These are phyloP conservation scores for Populus euphratica DNA, from an alignment of 345 rosid genomes.

Conservation along the genomic window DNA sequence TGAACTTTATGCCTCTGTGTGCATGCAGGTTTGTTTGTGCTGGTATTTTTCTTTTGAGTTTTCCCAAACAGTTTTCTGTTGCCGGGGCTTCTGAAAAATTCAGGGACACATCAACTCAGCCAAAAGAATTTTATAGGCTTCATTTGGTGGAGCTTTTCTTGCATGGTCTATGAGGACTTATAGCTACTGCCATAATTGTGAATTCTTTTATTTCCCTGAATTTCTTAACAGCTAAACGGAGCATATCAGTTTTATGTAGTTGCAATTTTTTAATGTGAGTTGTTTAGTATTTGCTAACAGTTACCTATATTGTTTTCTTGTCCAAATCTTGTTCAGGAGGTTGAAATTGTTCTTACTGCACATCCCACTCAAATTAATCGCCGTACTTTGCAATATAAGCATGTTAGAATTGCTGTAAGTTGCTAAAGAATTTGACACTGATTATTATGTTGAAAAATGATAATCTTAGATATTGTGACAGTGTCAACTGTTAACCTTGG, in stretches of 20 bases:
- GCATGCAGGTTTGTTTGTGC: constrained; percentile 68
- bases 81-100: not conserved
- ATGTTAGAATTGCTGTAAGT: constrained; percentile 88
- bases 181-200: not conserved
- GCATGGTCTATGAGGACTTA: not conserved
- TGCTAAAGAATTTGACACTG: constrained; percentile 11
- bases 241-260: not conserved
- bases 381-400: constrained; percentile 92
- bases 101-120: not conserved
- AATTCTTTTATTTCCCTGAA: not conserved
- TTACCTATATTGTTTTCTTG: not conserved
- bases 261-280: not conserved
- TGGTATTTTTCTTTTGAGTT: not conserved
- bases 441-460: constrained; percentile 1
- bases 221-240: not conserved
- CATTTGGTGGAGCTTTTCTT: constrained; percentile 9
- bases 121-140: not conserved
- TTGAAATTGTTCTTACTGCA: constrained; percentile 96
- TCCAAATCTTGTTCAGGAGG: constrained; percentile 52
- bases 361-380: constrained; percentile 98
- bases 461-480: constrained; percentile 3
- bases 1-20: constrained; percentile 70
- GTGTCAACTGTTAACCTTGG: constrained; percentile 4
- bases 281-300: not conserved
- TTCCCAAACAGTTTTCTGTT: not conserved